Evolutionary conservation across 768 basidiomycete species (phyloP), one percentile per base, ranked within the genome.

Genomic region (Leccinum incarnatum): DNA sequence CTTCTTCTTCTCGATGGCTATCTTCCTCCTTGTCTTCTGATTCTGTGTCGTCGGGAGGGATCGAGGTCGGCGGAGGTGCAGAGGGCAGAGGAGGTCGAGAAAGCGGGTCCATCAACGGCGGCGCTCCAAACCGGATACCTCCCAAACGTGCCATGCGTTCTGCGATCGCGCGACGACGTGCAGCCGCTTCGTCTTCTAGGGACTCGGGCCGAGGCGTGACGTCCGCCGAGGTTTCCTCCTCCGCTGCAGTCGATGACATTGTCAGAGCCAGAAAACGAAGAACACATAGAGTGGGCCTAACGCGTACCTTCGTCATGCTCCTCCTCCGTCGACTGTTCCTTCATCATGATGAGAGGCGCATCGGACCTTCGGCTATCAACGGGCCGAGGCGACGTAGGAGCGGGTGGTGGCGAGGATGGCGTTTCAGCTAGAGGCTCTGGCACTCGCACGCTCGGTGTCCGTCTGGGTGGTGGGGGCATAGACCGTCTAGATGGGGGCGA

Each of bases 81-180:
- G 72, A 63, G 2, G 76, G 76, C 5, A 75, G 73, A 17, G 77
- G 71, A 2, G 77, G 77, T 45, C 72, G 74, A 56, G 63, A 64
- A 55, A 71, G 67, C 17, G 79, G 77, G 46, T 67, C 69, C 65
- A 70, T 72, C 10, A 66, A 60, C 1, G 85, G 83, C 15, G 88
- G 88, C 47, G 81, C 85, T 1, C 92, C 92, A 62, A 95, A 89
- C 61, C 82, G 84, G 68, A 96, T 87, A 3, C 91, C 92, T 15
- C 95, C 93, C 0, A 97, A 78, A 67, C 86, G 92, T 1, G 94
- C 94, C 94, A 97, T 95, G n/a, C 95, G 82, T 58, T 96, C 93
- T 1, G 94, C 93, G 37, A 97, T 91, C 2, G 89, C 89, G 30
- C 79, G 80, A 23, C 86, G 81, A 51, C 87, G 79, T 2, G 72